Evolutionary conservation across 371 early-diverging fungal genomes (phyloP), one percentile per base, ranked within the genome.

Genomic region (Chytridium lagenaria): DNA sequence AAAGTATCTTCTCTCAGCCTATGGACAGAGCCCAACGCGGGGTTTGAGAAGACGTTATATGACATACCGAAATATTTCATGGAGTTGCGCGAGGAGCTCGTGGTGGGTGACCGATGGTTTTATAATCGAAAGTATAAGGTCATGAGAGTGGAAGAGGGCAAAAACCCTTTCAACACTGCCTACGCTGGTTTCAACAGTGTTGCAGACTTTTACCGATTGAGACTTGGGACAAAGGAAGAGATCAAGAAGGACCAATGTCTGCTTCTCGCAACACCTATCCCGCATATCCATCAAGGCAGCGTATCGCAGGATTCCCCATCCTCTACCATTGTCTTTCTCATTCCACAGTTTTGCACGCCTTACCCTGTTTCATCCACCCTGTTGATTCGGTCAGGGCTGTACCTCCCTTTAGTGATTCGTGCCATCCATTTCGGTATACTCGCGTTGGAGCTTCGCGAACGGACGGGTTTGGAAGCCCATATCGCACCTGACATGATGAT

Each of bases 361-460:
- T 87, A 82, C 63, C 80, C 87, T 22, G 71, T 92, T 16, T 78
- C 78, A 33, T 88, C 89, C 0, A 86, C 87, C 59, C 82, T 91
- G 0, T 82, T 88, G 71, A 68, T 91, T 61, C 66, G 92, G 2
- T 92, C 93, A 0, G 89, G 93, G 3, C 79, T 92, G 7, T 84
- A 90, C 72, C 80, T 86, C 34, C 91, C 92, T 16, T 66, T 94
- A 22, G 52, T 81, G 2, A 52, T 82, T 2, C 79, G 74, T n/a
- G 36, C 44, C 2, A 2, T 84, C 19, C 68, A 76, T 12, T 78
- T 76, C 51, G 72, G 74, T 0, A 55, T 82, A 1, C 65, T 71
- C 23, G 72, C 78, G 5, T 2, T 40, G 16, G 84, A 84, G 40
- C 37, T 82, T 38, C 66, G 57, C 28, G 31, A n/a, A 1, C 2